Conservation (phyloP, 1,284 basidiomycete genomes). For the Coriolopsis trogii region DNA sequence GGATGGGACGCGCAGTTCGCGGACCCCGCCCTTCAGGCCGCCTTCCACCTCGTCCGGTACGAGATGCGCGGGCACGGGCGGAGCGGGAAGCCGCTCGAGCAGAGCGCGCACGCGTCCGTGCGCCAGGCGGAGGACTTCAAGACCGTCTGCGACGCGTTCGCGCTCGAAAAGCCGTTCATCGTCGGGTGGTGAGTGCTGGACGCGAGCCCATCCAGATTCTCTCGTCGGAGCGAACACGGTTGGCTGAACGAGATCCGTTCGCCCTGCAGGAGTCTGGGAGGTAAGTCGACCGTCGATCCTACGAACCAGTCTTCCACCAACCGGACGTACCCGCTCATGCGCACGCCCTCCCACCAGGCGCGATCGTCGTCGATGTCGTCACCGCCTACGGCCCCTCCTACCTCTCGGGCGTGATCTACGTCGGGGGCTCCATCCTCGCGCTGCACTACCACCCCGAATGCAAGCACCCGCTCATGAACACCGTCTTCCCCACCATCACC, state of each 20-base stretch:
- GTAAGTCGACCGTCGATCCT: slow-evolving; percentile 26
- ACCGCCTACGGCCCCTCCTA: slow-evolving; percentile 37
- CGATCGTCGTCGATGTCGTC: slow-evolving; percentile 41
- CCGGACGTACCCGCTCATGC: neutral
- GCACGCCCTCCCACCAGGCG: slow-evolving; percentile 23
- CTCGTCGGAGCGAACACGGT: neutral
- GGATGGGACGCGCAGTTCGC: slow-evolving; percentile 43
- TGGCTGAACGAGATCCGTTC: no score
- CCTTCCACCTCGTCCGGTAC: slow-evolving; percentile 40
- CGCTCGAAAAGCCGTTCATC: slow-evolving; percentile 37
- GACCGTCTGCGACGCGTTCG: slow-evolving; percentile 36
- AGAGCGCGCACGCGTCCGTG: slow-evolving; percentile 31
- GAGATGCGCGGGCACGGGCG: slow-evolving; percentile 38
- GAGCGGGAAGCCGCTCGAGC: slow-evolving; percentile 30
- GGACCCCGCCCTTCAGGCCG: slow-evolving; percentile 34
- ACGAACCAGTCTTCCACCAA: neutral
- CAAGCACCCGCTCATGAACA: slow-evolving; percentile 36
- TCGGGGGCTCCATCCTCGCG: slow-evolving; percentile 32
- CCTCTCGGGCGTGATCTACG: slow-evolving; percentile 41
- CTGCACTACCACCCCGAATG: slow-evolving; percentile 25
- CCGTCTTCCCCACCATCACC: slow-evolving; percentile 32
- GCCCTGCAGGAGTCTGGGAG: slow-evolving; percentile 44
- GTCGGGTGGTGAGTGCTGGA: slow-evolving; percentile 39
- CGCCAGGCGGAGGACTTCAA: slow-evolving; percentile 41
- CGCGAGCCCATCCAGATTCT: neutral